A percentile compares a stretch with the other conserved stretches of the same genome.
Evolutionary conservation across 805 yeast species (phyloP).

Genomic region (Candida hispaniensis): DNA sequence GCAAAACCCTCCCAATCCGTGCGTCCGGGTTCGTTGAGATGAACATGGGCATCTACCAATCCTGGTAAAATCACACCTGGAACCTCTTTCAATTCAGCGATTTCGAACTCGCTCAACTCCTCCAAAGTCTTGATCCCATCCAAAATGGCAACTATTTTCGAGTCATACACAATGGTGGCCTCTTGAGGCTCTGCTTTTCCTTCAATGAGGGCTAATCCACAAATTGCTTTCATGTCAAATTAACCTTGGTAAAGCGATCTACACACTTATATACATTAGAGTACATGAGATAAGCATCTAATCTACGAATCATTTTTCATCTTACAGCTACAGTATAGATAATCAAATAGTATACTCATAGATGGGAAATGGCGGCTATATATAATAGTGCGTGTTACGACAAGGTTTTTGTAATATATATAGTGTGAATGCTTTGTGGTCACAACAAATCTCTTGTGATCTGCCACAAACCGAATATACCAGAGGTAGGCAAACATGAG

Average conservation of each 20-base stretch:
- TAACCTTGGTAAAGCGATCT: slow-evolving; percentile 2
- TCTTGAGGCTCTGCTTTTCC: slow-evolving; percentile 8
- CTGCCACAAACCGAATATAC: too few relatives aligned
- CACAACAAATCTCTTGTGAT: too few relatives aligned
- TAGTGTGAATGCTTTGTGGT: too few relatives aligned
- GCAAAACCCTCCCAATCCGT: slow-evolving; percentile 98
- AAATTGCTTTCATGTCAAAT: slow-evolving; percentile 8
- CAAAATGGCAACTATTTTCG: slow-evolving; percentile 3
- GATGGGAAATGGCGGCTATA: too few relatives aligned
- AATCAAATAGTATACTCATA: too few relatives aligned
- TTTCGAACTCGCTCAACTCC: slow-evolving; percentile 2
- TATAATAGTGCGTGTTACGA: too few relatives aligned
- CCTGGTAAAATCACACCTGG: slow-evolving; percentile 64
- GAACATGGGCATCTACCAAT: slow-evolving; percentile 87
- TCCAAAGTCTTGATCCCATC: neutral
- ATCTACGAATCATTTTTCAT: too few relatives aligned
- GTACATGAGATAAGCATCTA: too few relatives aligned
- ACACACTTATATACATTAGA: too few relatives aligned
- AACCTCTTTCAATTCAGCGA: slow-evolving; percentile 3
- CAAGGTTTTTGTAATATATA: too few relatives aligned
- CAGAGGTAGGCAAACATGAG: too few relatives aligned
- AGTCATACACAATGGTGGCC: slow-evolving; percentile 9
- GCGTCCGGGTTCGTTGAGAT: slow-evolving; percentile 92
- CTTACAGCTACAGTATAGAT: too few relatives aligned
- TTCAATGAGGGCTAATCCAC: slow-evolving; percentile 9